Base-by-base conservation (phyloP, 805 yeast genomes). In the Candida khao-thaluensis region DNA sequence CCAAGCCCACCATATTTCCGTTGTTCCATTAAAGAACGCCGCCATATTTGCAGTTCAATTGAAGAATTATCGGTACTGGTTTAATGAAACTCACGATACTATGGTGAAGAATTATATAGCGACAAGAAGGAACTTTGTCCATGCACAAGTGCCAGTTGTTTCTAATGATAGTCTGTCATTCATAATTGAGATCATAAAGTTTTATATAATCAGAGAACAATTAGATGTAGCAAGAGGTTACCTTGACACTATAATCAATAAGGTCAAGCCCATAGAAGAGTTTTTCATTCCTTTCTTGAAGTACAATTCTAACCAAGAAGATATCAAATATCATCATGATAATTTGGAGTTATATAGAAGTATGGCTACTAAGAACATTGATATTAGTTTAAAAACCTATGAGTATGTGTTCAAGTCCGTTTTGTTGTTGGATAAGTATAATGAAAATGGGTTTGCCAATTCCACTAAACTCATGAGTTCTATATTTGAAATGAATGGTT, bases 401-500 rank as follows among this genome's bases (percentile, higher is more conserved):
- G 50, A 51, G 17, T 54, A 48, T 43, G 48, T 67, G 41, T 53
- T 66, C 51, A 44, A 49, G 37, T 60, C 71, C 5, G 52, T 65
- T 24, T 17, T 56, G 1, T 37, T 33, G 21, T 20, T 56, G 25
- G 60, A 54, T 38, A 27, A 35, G 24, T 25, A 39, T 7, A 45
- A 38, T 11, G 45, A 45, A 4, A 37, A 42, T 2, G 48, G 43
- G 10, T 52, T 35, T 31, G 31, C 27, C 7, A 47, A 50, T 27
- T 55, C 60, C 0, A 45, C 37, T 18, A 49, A 50, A 30, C 40
- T 58, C 8, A 44, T 58, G 27, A 39, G 43, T 30, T 54, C 60
- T 5, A 56, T 66, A 7, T 54, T 65, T 28, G 64, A 65, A 20
- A 49, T 59, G 44, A 52, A 62, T 43, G 64, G 66, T 1, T 50